Base-by-base conservation (phyloP, 2,329 filamentous ascomycete genomes). In the Fusarium sp. region DNA sequence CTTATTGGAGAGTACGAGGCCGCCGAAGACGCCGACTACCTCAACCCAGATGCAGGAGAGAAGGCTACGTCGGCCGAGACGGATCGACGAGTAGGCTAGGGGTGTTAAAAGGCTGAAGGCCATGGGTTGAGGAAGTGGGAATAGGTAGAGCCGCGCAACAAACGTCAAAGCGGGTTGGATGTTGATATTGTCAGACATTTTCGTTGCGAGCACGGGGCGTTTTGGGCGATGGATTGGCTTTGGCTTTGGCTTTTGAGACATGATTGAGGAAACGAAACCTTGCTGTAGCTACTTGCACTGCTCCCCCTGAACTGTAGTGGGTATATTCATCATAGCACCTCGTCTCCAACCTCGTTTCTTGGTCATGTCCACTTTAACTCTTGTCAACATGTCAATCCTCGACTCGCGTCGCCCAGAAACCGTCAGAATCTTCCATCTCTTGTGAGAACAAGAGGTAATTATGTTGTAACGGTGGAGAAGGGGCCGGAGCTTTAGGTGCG, bases 1-100 rank as follows among this genome's bases (percentile, higher is more conserved):
- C 85, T 98, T 72, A 96, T 98, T 80, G 90, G 91, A 61, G 97
- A 99, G 86, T 99, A 99, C 81, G 96, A 98, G 85, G 95, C 96
- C 33, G 97, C 97, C 6, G 97, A 99, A 83, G 90, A 93, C 80
- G 91, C 94, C 37, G 93, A 97, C 79, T 99, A 99, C 82, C 86
- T 99, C 61, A 96, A 93, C 80, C 93, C 94, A 10, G 92, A 92
- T 66, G 86, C 87, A 27, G 88, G 87, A 20, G 86, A 88, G 57
- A 86, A 87, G 79, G 82, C 85, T 3, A 85, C 85, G 9, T 88
- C 88, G 50, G 87, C 85, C 4, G 89, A 90, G 75, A 85, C 85
- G 25, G 88, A 90, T 74, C 87, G 85, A 76, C 83, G 88, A 71
- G 81, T 87, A 76, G 83, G 78, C 4, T 88, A 63, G 20, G 59